phyloP scores from a whole-genome alignment of 2,329 filamentous ascomycete genomes.

The Calonectria pseudoreteaudii region DNA sequence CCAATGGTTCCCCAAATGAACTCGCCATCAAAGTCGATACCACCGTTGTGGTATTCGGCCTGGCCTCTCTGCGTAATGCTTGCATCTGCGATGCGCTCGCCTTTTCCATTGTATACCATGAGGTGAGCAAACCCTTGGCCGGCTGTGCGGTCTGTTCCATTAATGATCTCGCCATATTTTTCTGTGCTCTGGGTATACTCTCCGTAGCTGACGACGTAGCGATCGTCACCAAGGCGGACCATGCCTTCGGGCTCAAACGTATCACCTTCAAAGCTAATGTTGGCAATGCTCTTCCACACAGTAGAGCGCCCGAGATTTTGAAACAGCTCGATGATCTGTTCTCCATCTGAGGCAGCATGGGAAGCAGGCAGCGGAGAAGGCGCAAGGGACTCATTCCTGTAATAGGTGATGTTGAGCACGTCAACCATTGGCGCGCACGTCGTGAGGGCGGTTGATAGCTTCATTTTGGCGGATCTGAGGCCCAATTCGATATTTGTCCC shows the following conservation, averaged over 20 bases:
- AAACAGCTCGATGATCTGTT: constrained; percentile 52
- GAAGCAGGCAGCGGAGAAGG: constrained; percentile 50
- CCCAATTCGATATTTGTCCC: constrained; percentile 26
- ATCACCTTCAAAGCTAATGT: constrained; percentile 57
- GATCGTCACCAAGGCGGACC: constrained; percentile 54
- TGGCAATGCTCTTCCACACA: constrained; percentile 55
- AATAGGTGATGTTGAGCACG: constrained; percentile 49
- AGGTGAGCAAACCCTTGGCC: constrained; percentile 59
- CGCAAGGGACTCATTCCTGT: constrained; percentile 45
- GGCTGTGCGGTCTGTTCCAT: constrained; percentile 61
- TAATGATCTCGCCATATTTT: constrained; percentile 57
- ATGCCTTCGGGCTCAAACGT: constrained; percentile 63
- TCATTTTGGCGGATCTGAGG: constrained; percentile 27
- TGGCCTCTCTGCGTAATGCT: constrained; percentile 53
- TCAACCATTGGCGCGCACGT: constrained; percentile 34
- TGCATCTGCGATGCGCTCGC: constrained; percentile 56
- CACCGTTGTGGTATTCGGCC: constrained; percentile 59
- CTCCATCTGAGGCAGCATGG: constrained; percentile 49
- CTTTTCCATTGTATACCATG: constrained; percentile 57
- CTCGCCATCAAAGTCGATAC: constrained; percentile 61
- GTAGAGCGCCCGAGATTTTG: constrained; percentile 52
- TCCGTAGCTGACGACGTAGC: constrained; percentile 58
- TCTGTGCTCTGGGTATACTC: constrained; percentile 55
- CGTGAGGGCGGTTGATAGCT: constrained; percentile 27
- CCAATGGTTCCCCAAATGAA: constrained; percentile 59